Percentiles rank a stretch among this genome's conserved stretches.
These are phyloP conservation scores for Phallus indusiatus DNA, from an alignment of 768 basidiomycete genomes.

Conservation along the genomic window DNA sequence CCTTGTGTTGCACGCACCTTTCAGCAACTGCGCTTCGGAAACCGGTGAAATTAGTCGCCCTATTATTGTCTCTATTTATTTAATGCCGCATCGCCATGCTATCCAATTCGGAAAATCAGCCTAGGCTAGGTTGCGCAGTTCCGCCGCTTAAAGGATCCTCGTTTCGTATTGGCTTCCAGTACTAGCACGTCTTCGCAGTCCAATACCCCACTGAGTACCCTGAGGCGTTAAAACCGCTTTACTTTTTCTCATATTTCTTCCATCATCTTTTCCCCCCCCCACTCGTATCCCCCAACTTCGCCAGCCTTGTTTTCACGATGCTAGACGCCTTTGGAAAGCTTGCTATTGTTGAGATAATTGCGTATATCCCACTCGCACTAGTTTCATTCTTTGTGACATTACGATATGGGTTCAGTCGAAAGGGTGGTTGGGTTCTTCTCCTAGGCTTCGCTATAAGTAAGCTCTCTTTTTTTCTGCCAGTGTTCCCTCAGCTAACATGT, in stretches of 20 bases:
- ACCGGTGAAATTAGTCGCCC: too few species aligned
- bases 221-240: background rate
- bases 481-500: background rate
- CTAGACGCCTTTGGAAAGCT: slow-evolving; percentile 39
- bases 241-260: background rate
- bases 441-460: slow-evolving; percentile 48
- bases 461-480: slow-evolving; percentile 12
- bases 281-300: background rate
- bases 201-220: too few species aligned
- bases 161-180: too few species aligned
- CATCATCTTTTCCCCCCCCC: background rate
- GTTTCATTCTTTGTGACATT: slow-evolving; percentile 35
- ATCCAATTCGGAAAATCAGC: too few species aligned
- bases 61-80: too few species aligned
- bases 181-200: too few species aligned
- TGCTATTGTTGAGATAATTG: slow-evolving; percentile 46
- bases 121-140: too few species aligned
- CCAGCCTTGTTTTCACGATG: slow-evolving; percentile 15
- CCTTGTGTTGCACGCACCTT: too few species aligned
- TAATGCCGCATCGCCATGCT: too few species aligned
- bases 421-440: slow-evolving; percentile 61
- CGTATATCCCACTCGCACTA: slow-evolving; percentile 47
- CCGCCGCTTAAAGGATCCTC: too few species aligned
- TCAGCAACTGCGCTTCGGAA: too few species aligned
- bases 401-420: slow-evolving; percentile 46